phyloP scores from a whole-genome alignment of 1,284 basidiomycete genomes.

The Leccinum insigne region DNA sequence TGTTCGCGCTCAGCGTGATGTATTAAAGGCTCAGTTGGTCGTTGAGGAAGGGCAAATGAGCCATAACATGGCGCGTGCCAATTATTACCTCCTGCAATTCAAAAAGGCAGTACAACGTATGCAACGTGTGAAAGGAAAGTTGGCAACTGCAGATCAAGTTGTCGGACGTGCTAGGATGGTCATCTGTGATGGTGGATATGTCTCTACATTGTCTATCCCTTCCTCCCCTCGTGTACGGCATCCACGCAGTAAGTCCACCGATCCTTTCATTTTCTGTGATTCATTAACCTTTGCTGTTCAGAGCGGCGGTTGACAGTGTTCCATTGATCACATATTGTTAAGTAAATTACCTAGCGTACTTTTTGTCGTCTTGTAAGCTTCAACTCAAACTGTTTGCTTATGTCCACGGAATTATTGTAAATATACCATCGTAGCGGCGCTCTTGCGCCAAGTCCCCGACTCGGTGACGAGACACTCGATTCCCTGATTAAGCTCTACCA shows the following conservation, averaged over 20 bases:
- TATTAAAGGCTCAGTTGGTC: background rate
- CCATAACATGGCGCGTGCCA: background rate
- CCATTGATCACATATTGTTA: background rate
- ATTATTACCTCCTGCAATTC: background rate
- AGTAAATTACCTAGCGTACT: no score
- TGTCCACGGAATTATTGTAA: no score
- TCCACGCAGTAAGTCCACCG: no score
- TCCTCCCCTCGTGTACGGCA: background rate
- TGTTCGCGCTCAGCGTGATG: background rate
- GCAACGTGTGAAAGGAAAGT: background rate
- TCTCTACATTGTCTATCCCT: background rate
- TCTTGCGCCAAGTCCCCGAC: no score
- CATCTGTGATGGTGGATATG: background rate
- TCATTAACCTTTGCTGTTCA: background rate
- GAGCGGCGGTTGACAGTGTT: background rate
- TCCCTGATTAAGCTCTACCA: no score
- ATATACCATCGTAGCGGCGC: no score
- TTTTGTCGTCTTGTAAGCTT: no score
- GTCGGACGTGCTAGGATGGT: background rate
- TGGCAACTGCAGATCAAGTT: background rate
- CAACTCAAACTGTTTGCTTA: no score
- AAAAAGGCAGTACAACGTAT: background rate
- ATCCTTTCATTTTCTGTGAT: background rate
- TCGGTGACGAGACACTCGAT: no score
- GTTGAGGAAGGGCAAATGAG: background rate